These are phyloP conservation scores for Russula dissimulans DNA, from an alignment of 768 basidiomycete genomes.

Conservation along the genomic window DNA sequence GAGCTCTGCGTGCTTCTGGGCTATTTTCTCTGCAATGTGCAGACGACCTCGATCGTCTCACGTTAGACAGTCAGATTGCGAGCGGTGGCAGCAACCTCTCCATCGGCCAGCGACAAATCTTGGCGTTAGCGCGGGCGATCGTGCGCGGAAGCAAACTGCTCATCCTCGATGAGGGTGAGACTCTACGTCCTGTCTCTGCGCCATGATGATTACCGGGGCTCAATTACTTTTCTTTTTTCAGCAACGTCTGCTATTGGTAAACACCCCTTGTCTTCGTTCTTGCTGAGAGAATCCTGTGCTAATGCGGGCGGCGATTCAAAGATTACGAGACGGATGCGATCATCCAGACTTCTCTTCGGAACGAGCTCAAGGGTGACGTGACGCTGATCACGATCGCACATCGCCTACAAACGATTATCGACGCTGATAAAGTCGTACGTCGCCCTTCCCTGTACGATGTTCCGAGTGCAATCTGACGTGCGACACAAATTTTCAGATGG, in stretches of 20 bases:
- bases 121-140: slow-evolving; percentile 51
- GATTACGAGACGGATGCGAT: slow-evolving; percentile 50
- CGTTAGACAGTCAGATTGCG: slow-evolving; percentile 37
- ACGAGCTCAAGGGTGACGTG: slow-evolving; percentile 32
- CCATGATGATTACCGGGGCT: not conserved
- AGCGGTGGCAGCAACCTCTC: slow-evolving; percentile 40
- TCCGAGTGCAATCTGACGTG: not conserved
- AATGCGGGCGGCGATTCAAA: slow-evolving; percentile 5
- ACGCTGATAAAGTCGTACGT: slow-evolving; percentile 48
- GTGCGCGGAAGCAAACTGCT: slow-evolving; percentile 48
- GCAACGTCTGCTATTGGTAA: slow-evolving; percentile 40
- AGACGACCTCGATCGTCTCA: slow-evolving; percentile 30
- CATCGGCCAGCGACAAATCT: slow-evolving; percentile 52
- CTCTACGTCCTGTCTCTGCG: not conserved
- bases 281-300: not conserved
- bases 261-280: not conserved
- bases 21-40: slow-evolving; percentile 34
- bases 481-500: slow-evolving; percentile 27
- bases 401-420: slow-evolving; percentile 49
- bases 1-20: slow-evolving; percentile 40
- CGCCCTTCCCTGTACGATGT: not conserved
- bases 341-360: slow-evolving; percentile 49
- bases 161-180: slow-evolving; percentile 45
- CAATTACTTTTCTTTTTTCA: slow-evolving; percentile 11
- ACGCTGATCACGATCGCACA: slow-evolving; percentile 55